A percentile compares a stretch with the other conserved stretches of the same genome.
Evolutionary conservation across 2,329 filamentous ascomycete genomes (phyloP).

Genomic region (Moelleriella libera): DNA sequence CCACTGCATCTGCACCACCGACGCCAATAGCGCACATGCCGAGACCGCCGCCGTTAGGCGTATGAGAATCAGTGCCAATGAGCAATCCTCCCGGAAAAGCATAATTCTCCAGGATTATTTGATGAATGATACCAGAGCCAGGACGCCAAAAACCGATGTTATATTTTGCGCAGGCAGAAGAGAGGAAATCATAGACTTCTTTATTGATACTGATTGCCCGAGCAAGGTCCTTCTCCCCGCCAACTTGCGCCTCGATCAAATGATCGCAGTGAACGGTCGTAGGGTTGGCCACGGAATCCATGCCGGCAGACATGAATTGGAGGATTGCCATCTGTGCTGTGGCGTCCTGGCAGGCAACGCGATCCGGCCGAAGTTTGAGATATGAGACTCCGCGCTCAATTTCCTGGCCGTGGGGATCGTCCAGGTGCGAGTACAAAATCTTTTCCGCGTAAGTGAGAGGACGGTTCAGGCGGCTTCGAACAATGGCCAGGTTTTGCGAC

Average conservation of each 20-base stretch:
- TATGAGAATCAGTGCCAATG: conserved; percentile 97
- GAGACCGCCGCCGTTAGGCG: conserved; percentile 91
- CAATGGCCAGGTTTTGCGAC: conserved; percentile 90
- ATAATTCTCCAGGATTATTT: conserved; percentile 97
- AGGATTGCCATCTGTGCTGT: conserved; percentile 99
- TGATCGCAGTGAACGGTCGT: conserved; percentile 97
- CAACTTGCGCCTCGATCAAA: conserved; percentile 94
- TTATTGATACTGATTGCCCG: conserved; percentile 91
- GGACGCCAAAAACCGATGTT: conserved; percentile 99
- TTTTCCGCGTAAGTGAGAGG: conserved; percentile 95
- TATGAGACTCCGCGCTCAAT: conserved; percentile 94
- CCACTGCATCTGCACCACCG: conserved; percentile 94
- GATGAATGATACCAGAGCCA: conserved; percentile 97
- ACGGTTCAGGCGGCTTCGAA: conserved; percentile 77
- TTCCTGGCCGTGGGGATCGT: conserved; percentile 90
- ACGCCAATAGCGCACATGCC: conserved; percentile 93
- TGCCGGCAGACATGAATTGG: conserved; percentile 98
- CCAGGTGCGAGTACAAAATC: conserved; percentile 96
- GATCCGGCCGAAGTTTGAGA: conserved; percentile 90
- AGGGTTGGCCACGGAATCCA: conserved; percentile 89
- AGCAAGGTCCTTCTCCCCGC: conserved; percentile 84
- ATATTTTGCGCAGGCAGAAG: conserved; percentile 92
- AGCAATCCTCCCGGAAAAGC: conserved; percentile 96
- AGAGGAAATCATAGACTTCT: conserved; percentile 97
- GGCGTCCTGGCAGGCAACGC: conserved; percentile 98